A percentile compares a stretch with the other conserved stretches of the same genome.
These are phyloP conservation scores for Omphalotus olearius DNA, from an alignment of 1,284 basidiomycete species.

Conservation along the genomic window DNA sequence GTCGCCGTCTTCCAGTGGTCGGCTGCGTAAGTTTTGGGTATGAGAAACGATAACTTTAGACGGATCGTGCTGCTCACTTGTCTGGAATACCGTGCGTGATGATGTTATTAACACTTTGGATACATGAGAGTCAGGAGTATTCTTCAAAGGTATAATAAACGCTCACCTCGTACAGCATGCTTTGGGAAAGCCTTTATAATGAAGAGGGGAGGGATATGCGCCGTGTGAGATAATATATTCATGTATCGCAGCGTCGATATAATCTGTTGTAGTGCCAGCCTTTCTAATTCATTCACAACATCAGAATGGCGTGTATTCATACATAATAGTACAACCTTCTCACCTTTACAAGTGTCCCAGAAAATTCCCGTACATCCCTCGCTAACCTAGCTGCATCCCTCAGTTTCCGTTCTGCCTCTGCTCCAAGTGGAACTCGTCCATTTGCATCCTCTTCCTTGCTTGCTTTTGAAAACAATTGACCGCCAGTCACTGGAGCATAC, in stretches of 20 bases:
- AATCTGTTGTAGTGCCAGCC: slow-evolving; percentile 74
- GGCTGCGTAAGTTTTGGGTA: slow-evolving; percentile 37
- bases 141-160: background rate
- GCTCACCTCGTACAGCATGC: slow-evolving; percentile 75
- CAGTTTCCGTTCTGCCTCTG: slow-evolving; percentile 52
- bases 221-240: slow-evolving; percentile 59
- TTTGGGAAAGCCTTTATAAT: slow-evolving; percentile 79
- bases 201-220: slow-evolving; percentile 89
- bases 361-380: slow-evolving; percentile 53
- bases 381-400: slow-evolving; percentile 61
- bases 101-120: slow-evolving; percentile 74
- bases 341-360: slow-evolving; percentile 55
- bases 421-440: slow-evolving; percentile 46
- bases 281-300: slow-evolving; percentile 24
- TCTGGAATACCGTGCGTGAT: slow-evolving; percentile 87
- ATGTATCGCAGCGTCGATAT: slow-evolving; percentile 70
- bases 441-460: slow-evolving; percentile 4
- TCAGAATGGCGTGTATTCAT: slow-evolving; percentile 18
- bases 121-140: background rate
- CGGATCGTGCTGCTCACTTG: slow-evolving; percentile 42
- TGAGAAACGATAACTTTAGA: background rate
- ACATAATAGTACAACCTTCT: slow-evolving; percentile 22
- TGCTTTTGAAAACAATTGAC: slow-evolving; percentile 12
- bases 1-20: slow-evolving; percentile 75
- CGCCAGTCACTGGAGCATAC: slow-evolving; percentile 45